Evolutionary conservation across 495 filamentous ascomycete genomes (phyloP).

Genomic region (Collariella sp.): DNA sequence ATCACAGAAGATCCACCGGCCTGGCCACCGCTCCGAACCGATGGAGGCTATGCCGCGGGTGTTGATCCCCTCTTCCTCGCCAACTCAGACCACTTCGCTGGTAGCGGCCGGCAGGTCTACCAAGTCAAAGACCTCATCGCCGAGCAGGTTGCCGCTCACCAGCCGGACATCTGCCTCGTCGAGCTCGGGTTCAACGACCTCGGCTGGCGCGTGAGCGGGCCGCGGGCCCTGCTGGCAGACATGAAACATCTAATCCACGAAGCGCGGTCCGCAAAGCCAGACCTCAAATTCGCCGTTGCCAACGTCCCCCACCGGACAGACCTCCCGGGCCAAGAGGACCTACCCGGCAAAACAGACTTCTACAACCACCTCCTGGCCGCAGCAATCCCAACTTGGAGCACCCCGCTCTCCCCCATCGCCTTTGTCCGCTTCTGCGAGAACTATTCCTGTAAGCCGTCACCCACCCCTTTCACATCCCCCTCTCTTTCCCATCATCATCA

Average conservation of each 20-base stretch:
- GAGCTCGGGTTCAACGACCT: slow-evolving; percentile 35
- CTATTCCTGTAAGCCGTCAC: slow-evolving; percentile 20
- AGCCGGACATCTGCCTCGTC: slow-evolving; percentile 29
- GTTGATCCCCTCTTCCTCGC: slow-evolving; percentile 19
- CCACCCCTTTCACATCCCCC: neutral
- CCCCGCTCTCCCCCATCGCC: slow-evolving; percentile 17
- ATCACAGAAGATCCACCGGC: slow-evolving; percentile 5
- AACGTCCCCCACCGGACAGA: slow-evolving; percentile 24
- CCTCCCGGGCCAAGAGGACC: slow-evolving; percentile 16
- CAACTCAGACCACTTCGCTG: slow-evolving; percentile 18
- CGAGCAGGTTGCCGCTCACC: slow-evolving; percentile 33
- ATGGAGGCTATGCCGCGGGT: slow-evolving; percentile 24
- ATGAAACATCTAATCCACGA: slow-evolving; percentile 19
- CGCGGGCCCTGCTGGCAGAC: slow-evolving; percentile 16
- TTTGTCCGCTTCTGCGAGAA: slow-evolving; percentile 22
- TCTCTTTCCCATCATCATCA: too few relatives aligned
- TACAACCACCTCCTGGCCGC: slow-evolving; percentile 25
- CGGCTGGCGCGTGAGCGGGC: slow-evolving; percentile 23
- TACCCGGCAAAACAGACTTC: slow-evolving; percentile 16
- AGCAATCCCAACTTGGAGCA: slow-evolving; percentile 14
- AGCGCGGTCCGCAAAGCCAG: slow-evolving; percentile 19
- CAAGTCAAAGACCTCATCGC: slow-evolving; percentile 35
- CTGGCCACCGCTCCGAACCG: neutral
- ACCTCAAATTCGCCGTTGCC: slow-evolving; percentile 25
- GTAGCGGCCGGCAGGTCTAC: slow-evolving; percentile 19